phyloP scores from a whole-genome alignment of 768 basidiomycete species.

The Xerocomus brunneocitrinus region DNA sequence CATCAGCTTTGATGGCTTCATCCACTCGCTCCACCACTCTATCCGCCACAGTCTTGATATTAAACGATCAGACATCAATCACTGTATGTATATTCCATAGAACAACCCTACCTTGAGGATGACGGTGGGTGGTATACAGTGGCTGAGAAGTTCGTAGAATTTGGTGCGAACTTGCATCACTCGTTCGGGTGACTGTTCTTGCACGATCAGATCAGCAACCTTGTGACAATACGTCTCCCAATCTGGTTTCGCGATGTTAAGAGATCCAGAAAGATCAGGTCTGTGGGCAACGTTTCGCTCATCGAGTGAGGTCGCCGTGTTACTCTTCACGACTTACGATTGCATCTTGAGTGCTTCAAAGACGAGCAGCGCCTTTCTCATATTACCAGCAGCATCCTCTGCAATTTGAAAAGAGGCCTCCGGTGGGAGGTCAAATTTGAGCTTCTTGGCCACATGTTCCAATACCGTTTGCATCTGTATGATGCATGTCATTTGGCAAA shows the following conservation, averaged over 20 bases:
- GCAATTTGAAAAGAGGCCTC: conserved; percentile 74
- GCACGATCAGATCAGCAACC: conserved; percentile 84
- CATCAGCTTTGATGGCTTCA: conserved; percentile 83
- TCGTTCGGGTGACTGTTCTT: conserved; percentile 83
- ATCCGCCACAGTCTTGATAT: conserved; percentile 81
- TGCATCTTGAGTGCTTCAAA: conserved; percentile 97
- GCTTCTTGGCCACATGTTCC: conserved; percentile 71
- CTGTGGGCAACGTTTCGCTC: conserved; percentile 34
- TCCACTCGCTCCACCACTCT: conserved; percentile 84
- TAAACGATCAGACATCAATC: conserved; percentile 3
- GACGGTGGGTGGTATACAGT: conserved; percentile 93
- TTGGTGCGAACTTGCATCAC: conserved; percentile 92
- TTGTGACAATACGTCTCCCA: conserved; percentile 98
- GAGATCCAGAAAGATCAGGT: conserved; percentile 74
- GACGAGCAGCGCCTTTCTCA: conserved; percentile 91
- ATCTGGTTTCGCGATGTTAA: conserved; percentile 93
- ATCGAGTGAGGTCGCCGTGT: not conserved
- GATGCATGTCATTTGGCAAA: conserved; percentile 1
- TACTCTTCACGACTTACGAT: conserved; percentile 51
- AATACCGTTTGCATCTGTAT: conserved; percentile 78
- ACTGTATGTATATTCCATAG: not conserved
- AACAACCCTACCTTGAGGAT: conserved; percentile 71
- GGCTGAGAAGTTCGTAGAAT: conserved; percentile 91
- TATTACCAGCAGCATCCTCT: conserved; percentile 79
- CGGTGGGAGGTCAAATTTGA: conserved; percentile 75